phyloP scores from a whole-genome alignment of 2,329 filamentous ascomycete genomes.

The Immersiporthe knoxdaviesiana region DNA sequence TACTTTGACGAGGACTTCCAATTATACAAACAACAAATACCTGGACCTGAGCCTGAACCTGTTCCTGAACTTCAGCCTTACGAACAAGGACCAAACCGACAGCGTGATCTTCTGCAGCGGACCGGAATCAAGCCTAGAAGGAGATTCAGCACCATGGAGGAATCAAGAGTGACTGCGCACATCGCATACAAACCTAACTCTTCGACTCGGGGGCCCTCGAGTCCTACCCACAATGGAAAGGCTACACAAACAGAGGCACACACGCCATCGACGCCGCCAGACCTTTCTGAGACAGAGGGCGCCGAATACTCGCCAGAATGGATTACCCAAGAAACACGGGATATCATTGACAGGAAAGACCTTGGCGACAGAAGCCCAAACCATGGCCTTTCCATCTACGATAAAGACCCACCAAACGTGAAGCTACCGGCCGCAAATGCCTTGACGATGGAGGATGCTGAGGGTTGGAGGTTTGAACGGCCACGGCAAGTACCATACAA shows the following conservation, averaged over 20 bases:
- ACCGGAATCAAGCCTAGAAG: not conserved
- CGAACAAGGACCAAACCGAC: not conserved
- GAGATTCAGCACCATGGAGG: not conserved
- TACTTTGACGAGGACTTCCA: conserved; percentile 1
- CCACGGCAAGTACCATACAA: not conserved
- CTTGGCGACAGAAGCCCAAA: not conserved
- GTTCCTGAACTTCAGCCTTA: not conserved
- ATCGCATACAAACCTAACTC: not conserved
- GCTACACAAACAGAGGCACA: not conserved
- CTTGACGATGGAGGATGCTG: not conserved
- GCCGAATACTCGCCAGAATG: conserved; percentile 1
- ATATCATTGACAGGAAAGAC: not conserved
- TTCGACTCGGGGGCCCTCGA: not conserved
- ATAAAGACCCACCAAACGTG: not conserved
- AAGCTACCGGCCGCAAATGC: not conserved
- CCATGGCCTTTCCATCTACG: not conserved
- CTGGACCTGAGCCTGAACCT: not conserved
- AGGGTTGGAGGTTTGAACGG: not conserved
- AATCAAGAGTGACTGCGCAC: not conserved
- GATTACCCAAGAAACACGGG: not conserved
- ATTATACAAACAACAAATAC: not conserved
- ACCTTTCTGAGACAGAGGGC: not conserved
- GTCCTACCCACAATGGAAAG: not conserved
- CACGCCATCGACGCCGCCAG: not conserved
- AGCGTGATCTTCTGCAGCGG: not conserved